A percentile compares a stretch with the other conserved stretches of the same genome.
phyloP scores from a whole-genome alignment of 2,329 filamentous ascomycete genomes.

The Fusarium floridanum region DNA sequence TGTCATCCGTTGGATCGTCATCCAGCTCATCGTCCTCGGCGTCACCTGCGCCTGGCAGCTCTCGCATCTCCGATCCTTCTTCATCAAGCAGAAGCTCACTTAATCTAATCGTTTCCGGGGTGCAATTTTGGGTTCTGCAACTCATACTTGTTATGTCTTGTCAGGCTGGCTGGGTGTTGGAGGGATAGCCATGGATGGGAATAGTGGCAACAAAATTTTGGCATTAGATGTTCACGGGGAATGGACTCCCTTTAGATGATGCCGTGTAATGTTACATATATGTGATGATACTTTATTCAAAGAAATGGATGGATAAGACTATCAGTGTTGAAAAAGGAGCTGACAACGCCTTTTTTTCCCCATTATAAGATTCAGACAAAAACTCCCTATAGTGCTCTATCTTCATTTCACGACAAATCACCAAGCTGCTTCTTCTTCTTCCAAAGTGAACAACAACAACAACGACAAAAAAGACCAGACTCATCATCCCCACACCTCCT shows the following conservation, averaged over 20 bases:
- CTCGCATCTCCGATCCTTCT: constrained; percentile 94
- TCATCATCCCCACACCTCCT: constrained; percentile 45
- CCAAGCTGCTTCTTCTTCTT: constrained; percentile 28
- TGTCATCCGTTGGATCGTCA: constrained; percentile 92
- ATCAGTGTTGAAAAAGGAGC: constrained; percentile 21
- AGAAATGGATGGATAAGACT: constrained; percentile 16
- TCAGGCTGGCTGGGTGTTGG: constrained; percentile 28
- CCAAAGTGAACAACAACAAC: background rate
- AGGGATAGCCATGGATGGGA: constrained; percentile 13
- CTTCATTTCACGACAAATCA: constrained; percentile 48
- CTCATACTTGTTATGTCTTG: constrained; percentile 17
- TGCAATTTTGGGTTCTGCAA: constrained; percentile 15
- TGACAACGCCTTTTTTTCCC: constrained; percentile 47
- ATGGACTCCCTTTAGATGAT: constrained; percentile 12
- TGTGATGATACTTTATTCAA: constrained; percentile 38
- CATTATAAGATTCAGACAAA: constrained; percentile 50
- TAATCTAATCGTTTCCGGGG: constrained; percentile 58
- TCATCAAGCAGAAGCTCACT: constrained; percentile 99
- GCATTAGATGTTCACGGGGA: constrained; percentile 23
- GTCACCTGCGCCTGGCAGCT: constrained; percentile 97
- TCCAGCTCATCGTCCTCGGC: constrained; percentile 87
- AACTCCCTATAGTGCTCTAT: constrained; percentile 51
- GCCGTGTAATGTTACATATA: constrained; percentile 43
- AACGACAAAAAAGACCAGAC: constrained; percentile 17
- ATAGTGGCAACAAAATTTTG: constrained; percentile 21